Evolutionary conservation across 495 filamentous ascomycete genomes (phyloP).

Genomic region (Neurospora sp.): DNA sequence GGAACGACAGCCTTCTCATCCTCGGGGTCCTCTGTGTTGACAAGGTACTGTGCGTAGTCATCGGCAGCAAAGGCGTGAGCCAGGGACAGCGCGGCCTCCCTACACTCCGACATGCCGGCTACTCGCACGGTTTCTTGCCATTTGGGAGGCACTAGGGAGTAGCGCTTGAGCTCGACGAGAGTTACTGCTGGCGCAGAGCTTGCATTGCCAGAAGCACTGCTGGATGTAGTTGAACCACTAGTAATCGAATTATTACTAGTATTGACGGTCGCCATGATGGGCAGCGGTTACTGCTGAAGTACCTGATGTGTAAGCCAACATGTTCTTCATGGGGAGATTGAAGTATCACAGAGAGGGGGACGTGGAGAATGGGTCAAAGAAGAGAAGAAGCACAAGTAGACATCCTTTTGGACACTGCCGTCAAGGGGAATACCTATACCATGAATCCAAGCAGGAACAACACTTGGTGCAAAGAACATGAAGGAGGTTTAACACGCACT

Average conservation of each 20-base stretch:
- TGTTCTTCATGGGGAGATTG: background rate
- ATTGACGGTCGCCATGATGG: conserved; percentile 25
- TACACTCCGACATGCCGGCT: conserved; percentile 50
- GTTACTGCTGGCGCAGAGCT: conserved; percentile 6
- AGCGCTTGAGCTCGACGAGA: conserved; percentile 31
- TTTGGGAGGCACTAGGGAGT: conserved; percentile 36
- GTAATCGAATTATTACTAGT: conserved; percentile 13
- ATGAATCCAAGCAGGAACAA: background rate
- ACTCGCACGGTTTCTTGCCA: conserved; percentile 46
- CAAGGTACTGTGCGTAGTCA: conserved; percentile 60
- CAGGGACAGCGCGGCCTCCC: conserved; percentile 54
- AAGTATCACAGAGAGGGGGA: background rate
- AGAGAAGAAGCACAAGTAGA: background rate
- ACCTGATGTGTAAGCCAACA: background rate
- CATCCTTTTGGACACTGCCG: background rate
- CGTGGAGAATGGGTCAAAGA: background rate
- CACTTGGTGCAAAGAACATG: background rate
- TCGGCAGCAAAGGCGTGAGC: conserved; percentile 69
- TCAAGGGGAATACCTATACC: background rate
- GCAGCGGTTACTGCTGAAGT: conserved; percentile 2
- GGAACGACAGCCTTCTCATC: conserved; percentile 20
- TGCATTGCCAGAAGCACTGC: background rate
- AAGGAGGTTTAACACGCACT: conserved; percentile 16
- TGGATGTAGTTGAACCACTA: conserved; percentile 5
- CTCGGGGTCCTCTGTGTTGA: conserved; percentile 54